These are phyloP conservation scores for Wakefieldia striispora DNA, from an alignment of 768 basidiomycete species.

Conservation along the genomic window DNA sequence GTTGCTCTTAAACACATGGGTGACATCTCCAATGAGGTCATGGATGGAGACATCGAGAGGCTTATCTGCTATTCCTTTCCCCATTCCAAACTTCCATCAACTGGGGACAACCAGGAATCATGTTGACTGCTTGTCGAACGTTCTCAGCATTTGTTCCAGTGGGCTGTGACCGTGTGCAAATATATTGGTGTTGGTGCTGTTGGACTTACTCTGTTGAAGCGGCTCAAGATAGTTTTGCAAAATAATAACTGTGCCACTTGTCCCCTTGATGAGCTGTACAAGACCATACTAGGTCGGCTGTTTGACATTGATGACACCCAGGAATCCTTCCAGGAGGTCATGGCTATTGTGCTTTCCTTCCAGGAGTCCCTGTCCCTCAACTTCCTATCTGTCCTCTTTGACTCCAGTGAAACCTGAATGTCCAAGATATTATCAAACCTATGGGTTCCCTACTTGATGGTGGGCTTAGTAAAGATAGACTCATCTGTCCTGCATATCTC, in stretches of 20 bases:
- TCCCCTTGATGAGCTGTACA: not conserved
- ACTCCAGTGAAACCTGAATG: not conserved
- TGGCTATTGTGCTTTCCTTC: not conserved
- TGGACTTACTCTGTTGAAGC: not conserved
- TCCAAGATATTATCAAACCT: not conserved
- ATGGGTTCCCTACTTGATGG: not conserved
- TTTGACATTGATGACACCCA: not conserved
- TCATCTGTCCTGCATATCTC: not conserved
- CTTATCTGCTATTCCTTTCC: too few species aligned
- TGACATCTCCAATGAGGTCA: not conserved
- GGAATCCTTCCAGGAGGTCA: not conserved
- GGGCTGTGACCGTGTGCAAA: not conserved
- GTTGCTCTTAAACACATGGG: too few species aligned
- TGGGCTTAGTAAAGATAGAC: not conserved
- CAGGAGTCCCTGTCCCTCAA: not conserved
- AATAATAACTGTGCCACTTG: not conserved
- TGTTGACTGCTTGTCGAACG: too few species aligned
- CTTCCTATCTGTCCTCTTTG: not conserved
- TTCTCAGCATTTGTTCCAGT: not conserved
- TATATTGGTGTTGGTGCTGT: not conserved
- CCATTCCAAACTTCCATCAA: too few species aligned
- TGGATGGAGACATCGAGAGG: conserved; percentile 1
- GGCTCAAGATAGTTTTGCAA: not conserved
- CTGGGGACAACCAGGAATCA: not conserved
- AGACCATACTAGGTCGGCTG: not conserved